phyloP scores from a whole-genome alignment of 1,284 basidiomycete species.

The Microstroma glucosiphilum region DNA sequence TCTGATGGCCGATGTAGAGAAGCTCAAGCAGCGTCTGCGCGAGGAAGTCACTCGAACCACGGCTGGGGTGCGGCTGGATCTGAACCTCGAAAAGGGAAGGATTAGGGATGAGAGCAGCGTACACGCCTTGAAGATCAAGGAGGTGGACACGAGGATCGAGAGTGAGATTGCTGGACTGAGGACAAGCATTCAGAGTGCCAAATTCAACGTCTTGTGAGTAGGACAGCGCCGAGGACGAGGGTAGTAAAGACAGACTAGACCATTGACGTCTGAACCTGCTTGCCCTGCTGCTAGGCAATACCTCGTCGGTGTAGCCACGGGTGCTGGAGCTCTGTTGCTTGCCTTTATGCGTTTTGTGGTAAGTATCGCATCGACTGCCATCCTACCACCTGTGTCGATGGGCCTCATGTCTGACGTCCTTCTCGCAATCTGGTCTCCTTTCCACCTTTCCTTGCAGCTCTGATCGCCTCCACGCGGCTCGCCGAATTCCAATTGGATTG shows the following conservation, averaged over 20 bases:
- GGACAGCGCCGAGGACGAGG: too few relatives aligned
- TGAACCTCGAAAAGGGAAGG: constrained; percentile 93
- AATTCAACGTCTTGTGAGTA: constrained; percentile 57
- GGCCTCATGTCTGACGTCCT: too few relatives aligned
- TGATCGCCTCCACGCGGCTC: too few relatives aligned
- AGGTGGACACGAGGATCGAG: constrained; percentile 95
- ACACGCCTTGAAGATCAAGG: constrained; percentile 94
- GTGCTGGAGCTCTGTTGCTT: constrained; percentile 77
- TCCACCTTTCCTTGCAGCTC: too few relatives aligned
- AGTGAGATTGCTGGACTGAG: constrained; percentile 86
- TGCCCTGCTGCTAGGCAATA: constrained; percentile 22
- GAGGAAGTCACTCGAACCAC: constrained; percentile 79
- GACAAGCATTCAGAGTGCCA: constrained; percentile 85
- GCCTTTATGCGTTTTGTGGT: constrained; percentile 62
- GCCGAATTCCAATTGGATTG: too few relatives aligned
- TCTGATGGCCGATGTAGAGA: constrained; percentile 83
- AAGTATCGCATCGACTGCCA: constrained; percentile 51
- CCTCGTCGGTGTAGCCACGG: constrained; percentile 60
- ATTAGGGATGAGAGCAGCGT: constrained; percentile 87
- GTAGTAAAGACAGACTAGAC: neutral
- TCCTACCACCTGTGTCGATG: neutral
- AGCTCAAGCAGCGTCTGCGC: constrained; percentile 85
- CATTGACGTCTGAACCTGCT: neutral
- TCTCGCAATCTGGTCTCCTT: too few relatives aligned
- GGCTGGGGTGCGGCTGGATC: constrained; percentile 84